Conservation (phyloP, 257 asterid species). For the Solanum medicagineum region DNA sequence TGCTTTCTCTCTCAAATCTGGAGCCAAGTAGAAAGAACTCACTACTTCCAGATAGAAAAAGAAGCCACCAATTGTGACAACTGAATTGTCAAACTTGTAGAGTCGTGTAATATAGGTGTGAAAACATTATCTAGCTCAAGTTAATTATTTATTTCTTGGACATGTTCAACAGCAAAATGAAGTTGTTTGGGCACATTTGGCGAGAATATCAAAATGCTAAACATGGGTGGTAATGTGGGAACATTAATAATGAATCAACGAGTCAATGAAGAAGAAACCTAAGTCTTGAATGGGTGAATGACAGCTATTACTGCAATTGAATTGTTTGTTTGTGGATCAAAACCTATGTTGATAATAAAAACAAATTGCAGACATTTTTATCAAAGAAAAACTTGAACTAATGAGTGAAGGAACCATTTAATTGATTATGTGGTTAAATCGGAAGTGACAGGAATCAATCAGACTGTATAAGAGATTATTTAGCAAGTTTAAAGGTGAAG, state of each 20-base stretch:
- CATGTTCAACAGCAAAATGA: neutral
- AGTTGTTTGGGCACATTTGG: neutral
- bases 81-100: neutral
- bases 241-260: neutral
- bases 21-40: neutral
- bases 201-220: neutral
- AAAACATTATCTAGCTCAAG: neutral
- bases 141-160: neutral
- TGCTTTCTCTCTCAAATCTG: neutral
- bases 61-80: neutral
- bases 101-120: neutral
- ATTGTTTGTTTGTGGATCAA: neutral
- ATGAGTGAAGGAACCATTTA: neutral
- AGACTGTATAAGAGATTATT: neutral
- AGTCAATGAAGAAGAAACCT: neutral
- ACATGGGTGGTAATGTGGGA: neutral
- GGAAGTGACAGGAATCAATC: neutral
- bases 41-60: neutral
- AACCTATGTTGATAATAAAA: neutral
- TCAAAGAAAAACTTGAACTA: neutral
- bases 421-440: neutral
- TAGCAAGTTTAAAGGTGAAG: neutral
- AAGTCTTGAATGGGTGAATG: neutral
- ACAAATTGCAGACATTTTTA: neutral
- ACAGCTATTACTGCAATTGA: neutral